Conservation (phyloP, 352 stramenopile genomes). For the Globisporangium okanoganense region DNA sequence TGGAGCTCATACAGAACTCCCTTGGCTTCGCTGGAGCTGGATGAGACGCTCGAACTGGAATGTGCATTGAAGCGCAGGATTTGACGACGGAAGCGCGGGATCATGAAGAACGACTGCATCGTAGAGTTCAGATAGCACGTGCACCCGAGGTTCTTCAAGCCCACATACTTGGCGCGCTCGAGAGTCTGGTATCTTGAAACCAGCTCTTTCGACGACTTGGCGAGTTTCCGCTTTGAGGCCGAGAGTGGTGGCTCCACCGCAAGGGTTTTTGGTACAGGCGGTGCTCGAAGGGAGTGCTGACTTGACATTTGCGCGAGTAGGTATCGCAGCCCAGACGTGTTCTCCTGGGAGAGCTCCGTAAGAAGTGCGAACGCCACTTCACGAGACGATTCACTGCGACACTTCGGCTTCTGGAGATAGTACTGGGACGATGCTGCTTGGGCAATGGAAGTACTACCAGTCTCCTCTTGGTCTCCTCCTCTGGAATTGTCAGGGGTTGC, state of each 20-base stretch:
- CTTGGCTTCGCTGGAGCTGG: conserved; percentile 22
- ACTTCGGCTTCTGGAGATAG: conserved; percentile 79
- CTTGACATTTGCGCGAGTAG: conserved; percentile 65
- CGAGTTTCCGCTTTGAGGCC: conserved; percentile 48
- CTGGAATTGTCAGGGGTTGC: conserved; percentile 30
- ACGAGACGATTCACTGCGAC: conserved; percentile 67
- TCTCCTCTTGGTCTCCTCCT: conserved; percentile 17
- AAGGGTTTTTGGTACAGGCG: conserved; percentile 23
- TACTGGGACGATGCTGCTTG: conserved; percentile 52
- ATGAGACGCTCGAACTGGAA: conserved; percentile 4
- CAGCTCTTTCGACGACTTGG: conserved; percentile 36
- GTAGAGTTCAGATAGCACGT: conserved; percentile 96
- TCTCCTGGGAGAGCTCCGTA: conserved; percentile 59
- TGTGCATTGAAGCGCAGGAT: conserved; percentile 66
- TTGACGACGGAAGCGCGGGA: conserved; percentile 84
- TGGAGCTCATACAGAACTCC: conserved; percentile 85
- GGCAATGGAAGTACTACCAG: conserved; percentile 8
- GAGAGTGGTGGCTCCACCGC: conserved; percentile 17
- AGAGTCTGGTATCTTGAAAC: conserved; percentile 22
- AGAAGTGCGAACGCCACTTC: conserved; percentile 80
- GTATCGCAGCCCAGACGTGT: conserved; percentile 52
- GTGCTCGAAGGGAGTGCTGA: conserved; percentile 69
- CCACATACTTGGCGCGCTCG: conserved; percentile 82
- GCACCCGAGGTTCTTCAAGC: conserved; percentile 93
- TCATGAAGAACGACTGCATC: conserved; percentile 95